Evolutionary conservation across 352 stramenopile genomes (phyloP).

Genomic region (Phytophthora boehmeriae): DNA sequence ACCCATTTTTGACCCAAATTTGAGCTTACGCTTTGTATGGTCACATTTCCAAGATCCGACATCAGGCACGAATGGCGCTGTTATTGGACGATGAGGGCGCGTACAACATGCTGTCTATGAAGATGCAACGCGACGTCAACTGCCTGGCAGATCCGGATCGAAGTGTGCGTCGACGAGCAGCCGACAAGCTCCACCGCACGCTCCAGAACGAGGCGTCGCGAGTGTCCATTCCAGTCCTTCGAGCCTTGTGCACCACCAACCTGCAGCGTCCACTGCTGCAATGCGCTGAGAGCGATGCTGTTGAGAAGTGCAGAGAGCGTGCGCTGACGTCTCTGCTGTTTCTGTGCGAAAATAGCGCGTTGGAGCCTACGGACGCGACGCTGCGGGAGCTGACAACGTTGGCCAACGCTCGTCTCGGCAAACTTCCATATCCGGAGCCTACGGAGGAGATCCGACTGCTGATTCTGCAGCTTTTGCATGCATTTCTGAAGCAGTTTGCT

Average conservation of each 20-base stretch:
- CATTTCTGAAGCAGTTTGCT: conserved; percentile 62
- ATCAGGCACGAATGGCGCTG: conserved; percentile 40
- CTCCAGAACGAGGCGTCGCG: conserved; percentile 51
- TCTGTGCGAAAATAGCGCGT: conserved; percentile 51
- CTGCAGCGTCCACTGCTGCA: conserved; percentile 57
- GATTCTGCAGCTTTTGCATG: conserved; percentile 61
- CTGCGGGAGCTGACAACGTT: conserved; percentile 59
- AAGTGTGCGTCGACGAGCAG: conserved; percentile 67
- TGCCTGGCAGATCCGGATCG: conserved; percentile 77
- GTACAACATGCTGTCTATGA: conserved; percentile 73
- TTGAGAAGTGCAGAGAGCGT: conserved; percentile 85
- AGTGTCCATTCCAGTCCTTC: conserved; percentile 41
- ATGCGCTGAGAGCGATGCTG: conserved; percentile 50
- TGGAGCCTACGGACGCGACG: conserved; percentile 45
- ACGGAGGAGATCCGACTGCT: conserved; percentile 85
- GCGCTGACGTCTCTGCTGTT: conserved; percentile 64
- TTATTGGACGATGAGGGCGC: conserved; percentile 52
- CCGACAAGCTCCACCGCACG: conserved; percentile 70
- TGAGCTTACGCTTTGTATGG: conserved; percentile 20
- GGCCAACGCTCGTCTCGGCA: conserved; percentile 62
- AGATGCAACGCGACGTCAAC: conserved; percentile 86
- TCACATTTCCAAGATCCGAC: conserved; percentile 21
- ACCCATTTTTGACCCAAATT: not conserved
- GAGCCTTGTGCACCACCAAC: conserved; percentile 45
- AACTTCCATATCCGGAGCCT: conserved; percentile 76